Base-by-base conservation (phyloP, 2,329 filamentous ascomycete species). In the Fusarium dimerum region DNA sequence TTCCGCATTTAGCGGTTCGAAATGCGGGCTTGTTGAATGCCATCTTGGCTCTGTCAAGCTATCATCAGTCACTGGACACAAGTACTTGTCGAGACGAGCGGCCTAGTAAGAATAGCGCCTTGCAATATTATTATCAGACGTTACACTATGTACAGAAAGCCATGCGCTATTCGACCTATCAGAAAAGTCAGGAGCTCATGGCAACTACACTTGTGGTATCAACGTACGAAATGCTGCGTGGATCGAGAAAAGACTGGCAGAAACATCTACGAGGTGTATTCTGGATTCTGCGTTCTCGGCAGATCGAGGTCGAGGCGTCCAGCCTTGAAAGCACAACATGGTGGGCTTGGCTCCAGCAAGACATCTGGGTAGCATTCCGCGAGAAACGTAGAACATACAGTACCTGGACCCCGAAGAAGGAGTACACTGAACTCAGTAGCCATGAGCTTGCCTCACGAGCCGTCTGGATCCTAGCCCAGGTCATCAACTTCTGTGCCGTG, bases 311-410 rank as follows among this genome's bases (percentile, higher is more conserved):
- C 2, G 82, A 82, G 45, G 79, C 77, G 1, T 77, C 78, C 0
- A 81, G 82, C 0, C 70, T 87, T 0, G 74, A 79, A 40, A 77
- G 80, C 55, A 79, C 82, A 0, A 80, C 83, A 0, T 87, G 84
- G 84, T 87, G 84, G 84, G 78, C 79, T 1, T 87, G 84, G 84
- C 69, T 87, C 4, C 73, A 82, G n/a, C 84, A 87, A 61, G 84
- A 87, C 61, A 76, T 84, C 0, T 87, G 83, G 83, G 83, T 82
- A 2, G 83, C 83, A 0, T 85, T 86, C 56, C 75, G 82, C 1
- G 83, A 86, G 61, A 74, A 75, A 18, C 71, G 84, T 5, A 73
- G 77, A 8, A 77, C 78, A 3, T 76, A 85, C 55, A 85, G 76
- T 34, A 83, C 84, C 45, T 86, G 82, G 81, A 74, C 73, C 41